phyloP scores from a whole-genome alignment of 2,329 filamentous ascomycete genomes.

The Leptographium radiaticola region DNA sequence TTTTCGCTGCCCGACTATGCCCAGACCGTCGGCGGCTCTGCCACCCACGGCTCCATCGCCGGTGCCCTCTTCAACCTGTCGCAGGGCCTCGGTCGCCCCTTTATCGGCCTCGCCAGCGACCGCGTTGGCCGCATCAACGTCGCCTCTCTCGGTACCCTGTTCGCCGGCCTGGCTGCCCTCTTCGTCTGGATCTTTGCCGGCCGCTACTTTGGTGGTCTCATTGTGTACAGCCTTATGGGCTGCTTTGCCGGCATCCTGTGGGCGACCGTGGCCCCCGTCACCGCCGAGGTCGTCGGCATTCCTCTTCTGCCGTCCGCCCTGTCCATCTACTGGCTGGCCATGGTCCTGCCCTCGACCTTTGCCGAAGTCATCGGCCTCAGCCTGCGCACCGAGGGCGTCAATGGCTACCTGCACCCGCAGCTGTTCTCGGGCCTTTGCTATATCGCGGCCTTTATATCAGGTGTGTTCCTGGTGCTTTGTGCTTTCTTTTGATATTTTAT shows the following conservation, averaged over 20 bases:
- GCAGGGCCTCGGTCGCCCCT: conserved; percentile 54
- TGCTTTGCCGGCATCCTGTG: conserved; percentile 59
- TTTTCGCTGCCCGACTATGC: conserved; percentile 68
- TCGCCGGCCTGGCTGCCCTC: conserved; percentile 51
- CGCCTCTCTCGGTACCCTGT: conserved; percentile 49
- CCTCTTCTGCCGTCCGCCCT: conserved; percentile 53
- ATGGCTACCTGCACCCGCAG: conserved; percentile 38
- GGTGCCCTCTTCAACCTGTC: conserved; percentile 61
- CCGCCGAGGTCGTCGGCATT: conserved; percentile 61
- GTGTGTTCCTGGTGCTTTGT: conserved; percentile 15
- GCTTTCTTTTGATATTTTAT: background rate
- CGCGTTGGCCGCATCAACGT: conserved; percentile 60
- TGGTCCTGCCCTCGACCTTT: conserved; percentile 59
- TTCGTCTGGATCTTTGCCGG: conserved; percentile 62
- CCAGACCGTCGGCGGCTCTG: conserved; percentile 49
- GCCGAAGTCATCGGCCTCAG: conserved; percentile 50
- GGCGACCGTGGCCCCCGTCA: conserved; percentile 55
- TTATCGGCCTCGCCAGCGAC: conserved; percentile 63
- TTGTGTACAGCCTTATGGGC: conserved; percentile 60
- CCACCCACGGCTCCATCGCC: conserved; percentile 55
- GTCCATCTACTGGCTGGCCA: conserved; percentile 57
- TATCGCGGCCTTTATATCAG: conserved; percentile 36
- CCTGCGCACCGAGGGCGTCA: conserved; percentile 27
- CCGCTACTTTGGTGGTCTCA: conserved; percentile 47
- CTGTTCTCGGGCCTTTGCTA: conserved; percentile 51